A percentile compares a stretch with the other conserved stretches of the same genome.
These are phyloP conservation scores for Marasmius oreades DNA, from an alignment of 1,284 basidiomycete genomes.

Conservation along the genomic window DNA sequence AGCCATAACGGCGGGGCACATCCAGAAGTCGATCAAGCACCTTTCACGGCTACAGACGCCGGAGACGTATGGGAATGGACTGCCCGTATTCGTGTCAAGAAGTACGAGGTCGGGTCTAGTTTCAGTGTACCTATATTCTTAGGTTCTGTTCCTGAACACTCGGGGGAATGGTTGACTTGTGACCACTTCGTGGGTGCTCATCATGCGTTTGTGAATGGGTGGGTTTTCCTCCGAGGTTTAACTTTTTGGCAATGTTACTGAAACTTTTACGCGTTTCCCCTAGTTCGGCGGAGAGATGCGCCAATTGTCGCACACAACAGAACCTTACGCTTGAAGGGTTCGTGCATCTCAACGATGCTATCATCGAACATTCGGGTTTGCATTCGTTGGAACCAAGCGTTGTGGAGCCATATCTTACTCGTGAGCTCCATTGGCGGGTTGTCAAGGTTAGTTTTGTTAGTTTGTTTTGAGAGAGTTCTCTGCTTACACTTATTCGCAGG, in stretches of 20 bases:
- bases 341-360: conserved; percentile 40
- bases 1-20: background rate
- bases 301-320: conserved; percentile 30
- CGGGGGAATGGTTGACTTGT: conserved; percentile 30
- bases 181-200: conserved; percentile 34
- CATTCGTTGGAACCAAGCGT: conserved; percentile 29
- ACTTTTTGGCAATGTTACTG: too few relatives aligned
- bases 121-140: conserved; percentile 43
- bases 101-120: conserved; percentile 37
- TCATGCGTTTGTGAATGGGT: conserved; percentile 36
- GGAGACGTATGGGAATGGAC: conserved; percentile 34
- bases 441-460: conserved; percentile 23
- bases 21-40: background rate
- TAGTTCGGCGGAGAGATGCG: too few relatives aligned
- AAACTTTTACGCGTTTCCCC: too few relatives aligned
- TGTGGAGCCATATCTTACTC: conserved; percentile 35
- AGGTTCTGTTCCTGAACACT: conserved; percentile 32
- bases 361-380: conserved; percentile 26
- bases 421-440: conserved; percentile 37
- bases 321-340: conserved; percentile 50
- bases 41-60: background rate
- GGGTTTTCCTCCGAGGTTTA: too few relatives aligned
- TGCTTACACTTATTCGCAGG: background rate
- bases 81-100: conserved; percentile 36
- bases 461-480: background rate